These are phyloP conservation scores for Rhizophagus clarus DNA, from an alignment of 192 early-diverging fungal genomes.

Conservation along the genomic window DNA sequence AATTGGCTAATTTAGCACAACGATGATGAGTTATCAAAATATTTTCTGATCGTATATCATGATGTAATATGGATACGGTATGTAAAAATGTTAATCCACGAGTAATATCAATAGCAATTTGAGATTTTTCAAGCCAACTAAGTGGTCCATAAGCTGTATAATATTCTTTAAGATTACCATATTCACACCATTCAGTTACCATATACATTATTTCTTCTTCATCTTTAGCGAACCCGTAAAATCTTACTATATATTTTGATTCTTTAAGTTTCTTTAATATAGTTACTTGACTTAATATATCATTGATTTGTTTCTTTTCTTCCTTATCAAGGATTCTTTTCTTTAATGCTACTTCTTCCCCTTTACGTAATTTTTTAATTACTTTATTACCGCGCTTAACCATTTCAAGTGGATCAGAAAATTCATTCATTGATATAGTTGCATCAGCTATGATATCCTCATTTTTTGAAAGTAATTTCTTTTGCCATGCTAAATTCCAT, in stretches of 20 bases:
- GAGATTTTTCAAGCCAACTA: background rate
- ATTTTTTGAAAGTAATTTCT: background rate
- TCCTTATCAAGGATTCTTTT: background rate
- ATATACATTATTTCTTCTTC: constrained; percentile 7
- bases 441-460: background rate
- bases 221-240: constrained; percentile 18
- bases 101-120: constrained; percentile 23
- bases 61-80: constrained; percentile 24
- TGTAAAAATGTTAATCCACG: constrained; percentile 26
- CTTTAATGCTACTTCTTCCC: constrained; percentile 21
- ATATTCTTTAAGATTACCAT: constrained; percentile 21
- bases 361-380: background rate
- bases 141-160: constrained; percentile 12
- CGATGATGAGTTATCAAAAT: constrained; percentile 4
- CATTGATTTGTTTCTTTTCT: constrained; percentile 10
- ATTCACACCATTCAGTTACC: constrained; percentile 32
- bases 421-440: background rate
- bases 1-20: constrained; percentile 25
- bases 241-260: constrained; percentile 7
- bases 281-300: constrained; percentile 19
- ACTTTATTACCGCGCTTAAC: background rate
- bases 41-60: constrained; percentile 27
- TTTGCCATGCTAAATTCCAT: constrained; percentile 20
- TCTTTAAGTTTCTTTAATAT: constrained; percentile 31
- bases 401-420: background rate